These are phyloP conservation scores for Exserohilum rostratum DNA, from an alignment of 2,329 filamentous ascomycete species.

Conservation along the genomic window DNA sequence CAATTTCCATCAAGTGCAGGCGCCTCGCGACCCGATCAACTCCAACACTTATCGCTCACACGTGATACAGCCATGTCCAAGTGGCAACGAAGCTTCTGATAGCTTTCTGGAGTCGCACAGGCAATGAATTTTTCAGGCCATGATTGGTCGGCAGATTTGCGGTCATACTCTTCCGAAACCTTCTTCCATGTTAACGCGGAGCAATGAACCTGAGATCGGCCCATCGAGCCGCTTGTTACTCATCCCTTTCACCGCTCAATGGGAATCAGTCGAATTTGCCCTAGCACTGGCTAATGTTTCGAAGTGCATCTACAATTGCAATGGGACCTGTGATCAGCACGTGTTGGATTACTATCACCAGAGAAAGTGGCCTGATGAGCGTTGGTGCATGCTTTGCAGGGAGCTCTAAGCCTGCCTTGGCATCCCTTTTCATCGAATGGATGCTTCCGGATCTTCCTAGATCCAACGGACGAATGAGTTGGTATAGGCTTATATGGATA, in stretches of 20 bases:
- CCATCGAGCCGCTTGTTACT: neutral
- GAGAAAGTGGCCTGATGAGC: neutral
- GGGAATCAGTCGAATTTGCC: too few species aligned
- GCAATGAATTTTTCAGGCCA: neutral
- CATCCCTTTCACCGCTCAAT: neutral
- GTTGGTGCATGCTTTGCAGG: neutral
- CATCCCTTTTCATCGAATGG: neutral
- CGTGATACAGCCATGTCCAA: neutral
- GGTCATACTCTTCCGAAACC: conserved; percentile 10
- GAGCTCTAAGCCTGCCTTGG: neutral
- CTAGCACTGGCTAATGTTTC: too few species aligned
- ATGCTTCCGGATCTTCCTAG: neutral
- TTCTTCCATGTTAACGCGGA: conserved; percentile 1
- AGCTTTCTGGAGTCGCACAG: neutral
- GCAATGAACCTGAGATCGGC: conserved; percentile 2
- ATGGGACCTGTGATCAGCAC: neutral
- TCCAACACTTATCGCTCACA: neutral
- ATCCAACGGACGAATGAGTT: neutral
- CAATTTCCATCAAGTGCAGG: neutral
- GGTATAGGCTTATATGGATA: neutral
- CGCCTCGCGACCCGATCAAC: neutral
- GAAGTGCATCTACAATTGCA: neutral
- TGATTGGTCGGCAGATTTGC: conserved; percentile 3
- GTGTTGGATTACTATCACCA: neutral
- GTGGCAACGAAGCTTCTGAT: neutral